Evolutionary conservation across 495 filamentous ascomycete genomes (phyloP).

Genomic region (Hypomontagnella monticulosa): DNA sequence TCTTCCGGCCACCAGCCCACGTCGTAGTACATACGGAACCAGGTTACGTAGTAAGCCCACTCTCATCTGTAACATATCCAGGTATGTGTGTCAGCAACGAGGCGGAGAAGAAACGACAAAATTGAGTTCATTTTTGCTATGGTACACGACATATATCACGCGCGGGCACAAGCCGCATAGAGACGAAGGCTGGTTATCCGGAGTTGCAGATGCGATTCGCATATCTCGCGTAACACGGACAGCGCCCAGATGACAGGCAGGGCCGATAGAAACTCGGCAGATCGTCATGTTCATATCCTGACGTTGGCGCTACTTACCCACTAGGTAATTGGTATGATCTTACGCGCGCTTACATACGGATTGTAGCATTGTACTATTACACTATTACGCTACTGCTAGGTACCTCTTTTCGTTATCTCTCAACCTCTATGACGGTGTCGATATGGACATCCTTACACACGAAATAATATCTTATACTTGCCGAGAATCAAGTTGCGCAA

Average conservation of each 20-base stretch:
- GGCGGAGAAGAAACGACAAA: neutral
- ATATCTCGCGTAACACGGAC: conserved; percentile 7
- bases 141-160: conserved; percentile 4
- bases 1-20: conserved; percentile 20
- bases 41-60: conserved; percentile 19
- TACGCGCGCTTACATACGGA: too few species aligned
- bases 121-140: neutral
- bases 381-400: too few species aligned
- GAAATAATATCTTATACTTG: too few species aligned
- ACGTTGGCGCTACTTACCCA: too few species aligned
- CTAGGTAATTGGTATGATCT: too few species aligned
- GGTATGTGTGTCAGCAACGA: conserved; percentile 28
- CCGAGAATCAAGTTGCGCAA: neutral
- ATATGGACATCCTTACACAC: too few species aligned
- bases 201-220: conserved; percentile 17
- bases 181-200: neutral
- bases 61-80: conserved; percentile 9
- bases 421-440: too few species aligned
- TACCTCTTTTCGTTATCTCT: too few species aligned
- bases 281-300: too few species aligned
- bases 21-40: conserved; percentile 6
- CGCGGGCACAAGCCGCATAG: conserved; percentile 3
- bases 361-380: too few species aligned
- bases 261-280: too few species aligned
- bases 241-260: too few species aligned